Percentiles rank a stretch among this genome's conserved stretches.
Conservation (phyloP, 768 basidiomycete genomes). For the Ramaria sp. region DNA sequence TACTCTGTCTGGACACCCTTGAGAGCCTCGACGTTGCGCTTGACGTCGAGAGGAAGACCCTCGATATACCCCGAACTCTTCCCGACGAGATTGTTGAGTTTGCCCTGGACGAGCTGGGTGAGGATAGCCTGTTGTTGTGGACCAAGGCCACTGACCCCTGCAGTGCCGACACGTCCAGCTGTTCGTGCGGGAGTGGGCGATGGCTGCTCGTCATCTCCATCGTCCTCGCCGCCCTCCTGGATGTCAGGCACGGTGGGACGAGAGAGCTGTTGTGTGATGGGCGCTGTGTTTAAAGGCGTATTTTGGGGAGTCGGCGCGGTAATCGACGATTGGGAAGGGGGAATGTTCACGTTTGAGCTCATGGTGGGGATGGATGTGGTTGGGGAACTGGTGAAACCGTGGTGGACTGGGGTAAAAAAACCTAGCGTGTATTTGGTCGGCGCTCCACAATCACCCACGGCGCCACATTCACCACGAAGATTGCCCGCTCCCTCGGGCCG, state of each 20-base stretch:
- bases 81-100: conserved; percentile 76
- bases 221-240: conserved; percentile 67
- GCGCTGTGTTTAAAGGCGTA: conserved; percentile 76
- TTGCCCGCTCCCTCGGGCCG: no score
- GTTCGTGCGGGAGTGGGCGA: conserved; percentile 12
- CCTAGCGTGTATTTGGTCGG: neutral
- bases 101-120: conserved; percentile 73
- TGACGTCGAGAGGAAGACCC: conserved; percentile 67
- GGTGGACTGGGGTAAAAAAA: neutral
- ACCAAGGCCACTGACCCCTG: conserved; percentile 21
- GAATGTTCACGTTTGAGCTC: conserved; percentile 10
- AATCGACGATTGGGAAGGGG: conserved; percentile 30
- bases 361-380: neutral
- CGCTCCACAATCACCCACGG: neutral
- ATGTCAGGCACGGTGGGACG: conserved; percentile 86
- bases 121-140: conserved; percentile 50
- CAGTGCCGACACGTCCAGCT: conserved; percentile 25
- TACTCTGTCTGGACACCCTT: conserved; percentile 93
- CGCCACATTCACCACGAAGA: neutral
- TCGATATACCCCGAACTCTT: conserved; percentile 95
- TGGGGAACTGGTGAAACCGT: neutral
- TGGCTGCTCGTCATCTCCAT: conserved; percentile 39
- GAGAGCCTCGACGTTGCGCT: conserved; percentile 78
- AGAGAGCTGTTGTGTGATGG: conserved; percentile 69
- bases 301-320: conserved; percentile 94